A percentile compares a stretch with the other conserved stretches of the same genome.
These are phyloP conservation scores for Paraphoma chrysanthemicola DNA, from an alignment of 2,329 filamentous ascomycete genomes.

Conservation along the genomic window DNA sequence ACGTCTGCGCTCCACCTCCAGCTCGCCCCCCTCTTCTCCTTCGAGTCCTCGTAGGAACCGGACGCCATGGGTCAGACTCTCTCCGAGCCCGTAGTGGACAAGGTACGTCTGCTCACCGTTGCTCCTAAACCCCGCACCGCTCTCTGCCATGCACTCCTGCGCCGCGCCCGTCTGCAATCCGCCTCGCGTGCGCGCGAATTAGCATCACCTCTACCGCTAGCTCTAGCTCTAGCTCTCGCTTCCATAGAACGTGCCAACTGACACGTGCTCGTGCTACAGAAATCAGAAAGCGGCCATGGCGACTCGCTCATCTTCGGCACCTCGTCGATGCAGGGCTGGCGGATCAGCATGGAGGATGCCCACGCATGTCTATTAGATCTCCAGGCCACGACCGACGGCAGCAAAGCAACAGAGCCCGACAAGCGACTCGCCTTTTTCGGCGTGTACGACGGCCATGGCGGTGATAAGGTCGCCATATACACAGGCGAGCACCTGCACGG, in stretches of 20 bases:
- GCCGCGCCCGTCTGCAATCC: slow-evolving; percentile 18
- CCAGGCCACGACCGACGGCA: slow-evolving; percentile 64
- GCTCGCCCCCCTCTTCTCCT: slow-evolving; percentile 26
- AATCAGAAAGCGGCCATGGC: slow-evolving; percentile 90
- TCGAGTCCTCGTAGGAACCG: slow-evolving; percentile 38
- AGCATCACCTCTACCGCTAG: no score
- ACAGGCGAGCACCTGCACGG: slow-evolving; percentile 91
- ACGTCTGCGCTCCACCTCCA: slow-evolving; percentile 25
- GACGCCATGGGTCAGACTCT: slow-evolving; percentile 93
- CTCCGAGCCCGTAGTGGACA: slow-evolving; percentile 97
- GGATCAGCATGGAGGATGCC: slow-evolving; percentile 99
- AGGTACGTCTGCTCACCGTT: slow-evolving; percentile 69
- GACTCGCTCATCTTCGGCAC: slow-evolving; percentile 91
- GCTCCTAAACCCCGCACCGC: slow-evolving; percentile 40
- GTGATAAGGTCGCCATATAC: slow-evolving; percentile 94
- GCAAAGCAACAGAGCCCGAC: slow-evolving; percentile 67
- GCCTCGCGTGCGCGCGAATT: neutral
- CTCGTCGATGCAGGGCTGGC: slow-evolving; percentile 99
- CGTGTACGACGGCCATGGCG: slow-evolving; percentile 97
- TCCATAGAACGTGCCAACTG: slow-evolving; percentile 1
- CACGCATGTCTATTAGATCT: slow-evolving; percentile 91
- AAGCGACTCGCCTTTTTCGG: slow-evolving; percentile 92
- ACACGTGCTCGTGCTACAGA: slow-evolving; percentile 57
- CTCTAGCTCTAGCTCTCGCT: no score
- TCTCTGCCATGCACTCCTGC: slow-evolving; percentile 6